Base-by-base conservation (phyloP, 805 yeast genomes). In the Kodamaea kakaduensis region DNA sequence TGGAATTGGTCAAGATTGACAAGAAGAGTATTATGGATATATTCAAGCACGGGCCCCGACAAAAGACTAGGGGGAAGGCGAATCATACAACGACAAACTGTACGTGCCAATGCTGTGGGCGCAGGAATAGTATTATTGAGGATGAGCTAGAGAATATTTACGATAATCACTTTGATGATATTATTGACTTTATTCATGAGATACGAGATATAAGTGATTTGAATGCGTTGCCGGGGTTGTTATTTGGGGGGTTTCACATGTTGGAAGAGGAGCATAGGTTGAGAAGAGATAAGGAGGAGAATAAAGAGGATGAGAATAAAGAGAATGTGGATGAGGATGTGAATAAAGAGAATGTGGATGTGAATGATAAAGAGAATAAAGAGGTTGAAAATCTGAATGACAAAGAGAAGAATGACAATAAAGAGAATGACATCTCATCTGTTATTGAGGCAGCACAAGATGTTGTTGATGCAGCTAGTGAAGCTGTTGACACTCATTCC, bases 81-180 rank as follows among this genome's bases (percentile, higher is more conserved):
- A 25, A 25, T 17, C 32, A 31, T 38, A 31, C 19, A 15, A 22
- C 22, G 17, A 30, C 41, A 19, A 44, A 45, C 25, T 88, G 96
- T 54, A 71, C 76, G 39, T 89, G 96, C 54, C 64, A 78, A 3
- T 77, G 77, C 13, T 89, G 96, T 61, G 90, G 89, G 2, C 73
- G 84, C 30, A 80, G 83, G 46, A 77, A 81, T 48, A 58, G 66
- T 33, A 77, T 85, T 10, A 73, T 86, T 43, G 93, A 84, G 51
- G 78, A 76, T 46, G 95, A 85, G 53, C 69, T 88, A 49, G 87
- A 80, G 47, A 74, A 73, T 37, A 72, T 85, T 5, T 86, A 84
- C 52, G 81, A 81, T 42, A 75, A 77, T 12, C 78, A 81, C 48
- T 80, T 78, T 43, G 78, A 74, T 24, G 75, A 52, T 34, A 63